Evolutionary conservation across 2,329 filamentous ascomycete genomes (phyloP).

Genomic region (Fusarium palustre): DNA sequence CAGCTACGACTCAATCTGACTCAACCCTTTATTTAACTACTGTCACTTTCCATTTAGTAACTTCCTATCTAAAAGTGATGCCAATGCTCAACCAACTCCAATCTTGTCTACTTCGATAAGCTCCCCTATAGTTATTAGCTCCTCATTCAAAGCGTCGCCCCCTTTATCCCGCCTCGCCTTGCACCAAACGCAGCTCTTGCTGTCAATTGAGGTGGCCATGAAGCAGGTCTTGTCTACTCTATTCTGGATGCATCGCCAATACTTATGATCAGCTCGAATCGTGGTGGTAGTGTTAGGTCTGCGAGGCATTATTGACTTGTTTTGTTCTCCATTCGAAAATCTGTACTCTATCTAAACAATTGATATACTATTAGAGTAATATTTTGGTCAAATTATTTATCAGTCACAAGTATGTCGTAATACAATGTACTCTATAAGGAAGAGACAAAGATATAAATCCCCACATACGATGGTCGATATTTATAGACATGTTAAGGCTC

Average conservation of each 20-base stretch:
- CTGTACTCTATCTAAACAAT: background rate
- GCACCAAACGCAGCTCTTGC: background rate
- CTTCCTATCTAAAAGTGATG: background rate
- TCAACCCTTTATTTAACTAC: background rate
- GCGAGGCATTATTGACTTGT: background rate
- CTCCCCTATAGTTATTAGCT: background rate
- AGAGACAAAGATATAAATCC: too few species aligned
- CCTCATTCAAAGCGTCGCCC: background rate
- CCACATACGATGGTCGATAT: background rate
- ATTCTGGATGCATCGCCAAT: background rate
- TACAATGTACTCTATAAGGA: background rate
- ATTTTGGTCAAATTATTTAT: background rate
- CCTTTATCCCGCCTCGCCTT: background rate
- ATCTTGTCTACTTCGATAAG: background rate
- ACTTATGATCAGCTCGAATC: background rate
- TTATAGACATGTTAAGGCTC: background rate
- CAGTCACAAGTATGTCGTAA: fast-evolving
- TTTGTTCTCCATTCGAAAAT: background rate
- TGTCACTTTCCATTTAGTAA: background rate
- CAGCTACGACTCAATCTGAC: background rate
- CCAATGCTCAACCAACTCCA: background rate
- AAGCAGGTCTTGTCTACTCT: background rate
- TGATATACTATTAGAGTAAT: background rate
- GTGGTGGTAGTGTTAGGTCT: background rate
- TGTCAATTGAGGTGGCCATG: background rate